A percentile compares a stretch with the other conserved stretches of the same genome.
These are phyloP conservation scores for Nepenthes alata DNA, from an alignment of 179 eudicot genomes.

Conservation along the genomic window DNA sequence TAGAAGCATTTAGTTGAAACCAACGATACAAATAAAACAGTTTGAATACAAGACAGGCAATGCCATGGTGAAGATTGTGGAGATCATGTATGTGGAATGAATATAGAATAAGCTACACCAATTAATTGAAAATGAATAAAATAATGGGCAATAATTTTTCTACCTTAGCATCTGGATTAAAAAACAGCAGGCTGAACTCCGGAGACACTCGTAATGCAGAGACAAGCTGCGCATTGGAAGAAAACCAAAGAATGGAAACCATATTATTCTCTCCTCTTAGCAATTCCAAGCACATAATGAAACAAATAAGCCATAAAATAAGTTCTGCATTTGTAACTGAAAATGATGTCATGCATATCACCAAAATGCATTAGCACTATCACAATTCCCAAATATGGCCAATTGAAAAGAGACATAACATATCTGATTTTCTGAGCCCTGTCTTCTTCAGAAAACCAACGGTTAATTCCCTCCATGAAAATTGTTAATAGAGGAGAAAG, in stretches of 20 bases:
- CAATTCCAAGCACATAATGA: neutral
- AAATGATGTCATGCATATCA: too few species aligned
- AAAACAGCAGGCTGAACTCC: slow-evolving; percentile 49
- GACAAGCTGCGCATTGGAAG: slow-evolving; percentile 45
- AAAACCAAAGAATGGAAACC: slow-evolving; percentile 4
- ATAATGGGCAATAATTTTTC: neutral
- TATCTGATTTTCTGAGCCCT: too few species aligned
- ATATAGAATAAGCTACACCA: neutral
- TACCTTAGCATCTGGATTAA: slow-evolving; percentile 55
- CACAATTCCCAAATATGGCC: too few species aligned
- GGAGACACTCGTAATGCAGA: slow-evolving; percentile 56
- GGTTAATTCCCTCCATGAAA: too few species aligned
- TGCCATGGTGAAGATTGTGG: too few species aligned
- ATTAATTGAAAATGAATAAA: neutral
- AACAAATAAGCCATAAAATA: neutral
- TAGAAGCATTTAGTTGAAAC: too few species aligned
- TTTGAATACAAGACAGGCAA: neutral
- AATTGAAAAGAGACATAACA: too few species aligned
- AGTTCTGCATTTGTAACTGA: too few species aligned
- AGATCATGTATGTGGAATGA: neutral
- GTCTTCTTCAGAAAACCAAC: too few species aligned
- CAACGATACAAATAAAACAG: neutral
- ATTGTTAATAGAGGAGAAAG: too few species aligned
- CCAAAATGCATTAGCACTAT: too few species aligned
- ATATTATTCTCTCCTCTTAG: neutral